These are phyloP conservation scores for Dictyostelium capitatum DNA, from an alignment of 78 protist species.

Conservation along the genomic window DNA sequence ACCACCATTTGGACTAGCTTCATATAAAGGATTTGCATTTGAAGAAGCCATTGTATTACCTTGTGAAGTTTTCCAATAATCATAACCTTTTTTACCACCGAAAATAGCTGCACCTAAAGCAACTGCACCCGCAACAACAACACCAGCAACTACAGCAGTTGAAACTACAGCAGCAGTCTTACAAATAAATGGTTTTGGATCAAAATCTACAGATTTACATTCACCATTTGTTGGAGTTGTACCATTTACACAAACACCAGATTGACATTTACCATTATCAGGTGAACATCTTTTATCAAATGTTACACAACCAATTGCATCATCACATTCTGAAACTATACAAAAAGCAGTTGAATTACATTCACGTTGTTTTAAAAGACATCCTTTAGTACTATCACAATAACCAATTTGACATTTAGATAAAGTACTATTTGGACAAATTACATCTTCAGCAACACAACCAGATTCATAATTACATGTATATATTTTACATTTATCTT, in stretches of 20 bases:
- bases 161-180: slow-evolving; percentile 10
- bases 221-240: not conserved
- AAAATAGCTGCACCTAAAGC: slow-evolving; percentile 28
- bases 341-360: slow-evolving; percentile 35
- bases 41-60: slow-evolving; percentile 36
- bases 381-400: slow-evolving; percentile 32
- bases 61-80: slow-evolving; percentile 8
- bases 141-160: slow-evolving; percentile 41
- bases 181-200: slow-evolving; percentile 44
- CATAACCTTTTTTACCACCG: slow-evolving; percentile 32
- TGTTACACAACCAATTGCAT: slow-evolving; percentile 23
- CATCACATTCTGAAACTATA: slow-evolving; percentile 9
- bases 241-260: slow-evolving; percentile 26
- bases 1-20: slow-evolving; percentile 23
- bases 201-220: slow-evolving; percentile 15
- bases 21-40: slow-evolving; percentile 60
- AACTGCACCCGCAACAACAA: slow-evolving; percentile 34
- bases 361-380: not conserved
- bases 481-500: not conserved
- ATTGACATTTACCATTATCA: slow-evolving; percentile 28
- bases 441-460: slow-evolving; percentile 8
- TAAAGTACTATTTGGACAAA: not conserved
- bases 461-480: slow-evolving; percentile 19
- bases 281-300: slow-evolving; percentile 22
- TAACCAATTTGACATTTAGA: slow-evolving; percentile 17